Base-by-base conservation (phyloP, 768 basidiomycete genomes). In the Collybia mongolica region DNA sequence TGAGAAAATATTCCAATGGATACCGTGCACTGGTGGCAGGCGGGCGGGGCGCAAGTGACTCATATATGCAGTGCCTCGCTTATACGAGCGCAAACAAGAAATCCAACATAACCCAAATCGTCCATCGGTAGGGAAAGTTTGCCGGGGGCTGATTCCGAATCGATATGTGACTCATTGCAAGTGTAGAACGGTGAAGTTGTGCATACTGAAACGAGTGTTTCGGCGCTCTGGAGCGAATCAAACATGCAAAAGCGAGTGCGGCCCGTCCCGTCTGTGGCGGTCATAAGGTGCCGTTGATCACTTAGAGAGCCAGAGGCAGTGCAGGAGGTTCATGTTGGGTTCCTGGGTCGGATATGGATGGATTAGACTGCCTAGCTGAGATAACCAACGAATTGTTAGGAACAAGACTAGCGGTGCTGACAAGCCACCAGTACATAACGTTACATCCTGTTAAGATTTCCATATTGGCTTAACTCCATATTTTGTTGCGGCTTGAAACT, bases 331-430 rank as follows among this genome's bases (percentile, higher is more conserved):
- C 38, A 51, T 57, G 54, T 48, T 44, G 35, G 18, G 44, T 51
- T 53, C 53, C 51, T 39, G 41, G 20, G 52, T 54, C 32, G 32
- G 32, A 32, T 32, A 32, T 32, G 32, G 51, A 51, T 57, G 53
- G 53, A 56, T 52, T 38, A 49, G 48, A 44, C 38, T 39, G 46
- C 23, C 32, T 43, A 44, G 63, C 56, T 65, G 65, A 65, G 66
- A 65, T 65, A 65, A 63, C 55, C 45, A 48, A 58, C 66, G 58
- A 59, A 67, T 56, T 63, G 64, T 64, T 64, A 65, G 69, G 63
- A 68, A 65, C 65, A 59, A 49, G 48, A 49, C 36, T 55, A 29
- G 52, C 46, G 39, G 46, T 52, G 53, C 48, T 54, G 53, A 51
- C 52, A 50, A 32, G 44, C 44, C 44, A 23, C 29, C 2, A n/a